phyloP scores from a whole-genome alignment of 164 flowering plant genomes.

The Dillenia suffruticosa region DNA sequence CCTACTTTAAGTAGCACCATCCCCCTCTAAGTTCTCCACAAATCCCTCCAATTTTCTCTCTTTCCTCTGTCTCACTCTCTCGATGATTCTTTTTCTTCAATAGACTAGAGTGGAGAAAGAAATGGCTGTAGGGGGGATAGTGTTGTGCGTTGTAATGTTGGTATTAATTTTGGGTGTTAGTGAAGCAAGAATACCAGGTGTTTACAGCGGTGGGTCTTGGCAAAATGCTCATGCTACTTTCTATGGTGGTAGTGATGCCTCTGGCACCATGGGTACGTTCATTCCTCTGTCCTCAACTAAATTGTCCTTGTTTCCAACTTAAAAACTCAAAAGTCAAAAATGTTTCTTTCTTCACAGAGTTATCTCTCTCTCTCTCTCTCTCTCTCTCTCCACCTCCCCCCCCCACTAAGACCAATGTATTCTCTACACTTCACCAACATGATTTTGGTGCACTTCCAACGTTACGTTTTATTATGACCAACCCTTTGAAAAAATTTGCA shows the following conservation, averaged over 20 bases:
- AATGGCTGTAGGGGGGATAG: constrained; percentile 9
- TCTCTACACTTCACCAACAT: too few species aligned
- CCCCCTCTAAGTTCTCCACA: too few species aligned
- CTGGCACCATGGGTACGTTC: constrained; percentile 58
- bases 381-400: too few species aligned
- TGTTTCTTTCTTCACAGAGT: background rate
- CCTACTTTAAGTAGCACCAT: too few species aligned
- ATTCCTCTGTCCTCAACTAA: background rate
- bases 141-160: constrained; percentile 8
- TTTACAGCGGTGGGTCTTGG: constrained; percentile 42
- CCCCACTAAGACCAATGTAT: too few species aligned
- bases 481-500: too few species aligned
- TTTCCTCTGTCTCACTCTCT: too few species aligned
- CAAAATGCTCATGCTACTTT: constrained; percentile 57
- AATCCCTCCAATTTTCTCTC: too few species aligned
- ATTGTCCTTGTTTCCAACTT: background rate
- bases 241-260: constrained; percentile 62
- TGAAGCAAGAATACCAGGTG: constrained; percentile 42
- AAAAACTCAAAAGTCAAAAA: background rate
- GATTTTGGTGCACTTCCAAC: too few species aligned
- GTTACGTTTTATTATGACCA: too few species aligned
- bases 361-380: too few species aligned
- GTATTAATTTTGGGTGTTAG: constrained; percentile 5
- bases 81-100: too few species aligned
- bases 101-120: background rate